Evolutionary conservation across 306 rosid species (phyloP), one percentile per base, ranked within the genome.

Genomic region (Sicyos edulis): DNA sequence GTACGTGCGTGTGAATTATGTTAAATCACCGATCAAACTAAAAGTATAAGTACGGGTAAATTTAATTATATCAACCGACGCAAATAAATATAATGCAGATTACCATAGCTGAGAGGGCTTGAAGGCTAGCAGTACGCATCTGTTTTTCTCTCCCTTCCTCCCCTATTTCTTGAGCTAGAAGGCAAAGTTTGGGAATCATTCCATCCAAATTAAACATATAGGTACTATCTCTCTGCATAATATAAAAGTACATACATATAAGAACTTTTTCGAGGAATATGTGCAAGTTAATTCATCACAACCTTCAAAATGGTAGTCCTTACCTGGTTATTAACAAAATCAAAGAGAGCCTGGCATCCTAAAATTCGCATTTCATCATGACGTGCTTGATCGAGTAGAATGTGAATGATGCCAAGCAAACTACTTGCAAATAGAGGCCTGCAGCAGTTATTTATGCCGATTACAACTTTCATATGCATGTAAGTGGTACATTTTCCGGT

Each of bases 361-460:
- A 93, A 76, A 76, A 85, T 78, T 87, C 88, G 87, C 87, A 91
- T 91, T 80, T 93, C 99, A 76, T 89, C 87, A 68, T 89, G 96
- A 44, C 85, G 85, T 68, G 91, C 76, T 86, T 93, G 99, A 75
- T 93, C 99, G 74, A 93, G 88, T 72, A 93, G 87, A 51, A 90
- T 83, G 71, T 91, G 96, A 81, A 91, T 89, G 74, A 93, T 86
- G 78, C 79, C 87, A 58, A 93, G 83, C 80, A 93, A 82, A 85
- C 99, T 91, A 84, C 81, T 91, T 0, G 99, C 91, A 80, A 93
- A 89, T 58, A 93, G 80, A 68, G 97, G 92, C 97, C 99, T 93
- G 67, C 13, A 22, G 26, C 21, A 44, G 73, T 68, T 68, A 68
- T 50, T 22, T 68, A 68, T 6, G 55, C 20, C 52, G 22, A 42